These are phyloP conservation scores for Ophiosphaerella korrae DNA, from an alignment of 2,329 filamentous ascomycete genomes.

Conservation along the genomic window DNA sequence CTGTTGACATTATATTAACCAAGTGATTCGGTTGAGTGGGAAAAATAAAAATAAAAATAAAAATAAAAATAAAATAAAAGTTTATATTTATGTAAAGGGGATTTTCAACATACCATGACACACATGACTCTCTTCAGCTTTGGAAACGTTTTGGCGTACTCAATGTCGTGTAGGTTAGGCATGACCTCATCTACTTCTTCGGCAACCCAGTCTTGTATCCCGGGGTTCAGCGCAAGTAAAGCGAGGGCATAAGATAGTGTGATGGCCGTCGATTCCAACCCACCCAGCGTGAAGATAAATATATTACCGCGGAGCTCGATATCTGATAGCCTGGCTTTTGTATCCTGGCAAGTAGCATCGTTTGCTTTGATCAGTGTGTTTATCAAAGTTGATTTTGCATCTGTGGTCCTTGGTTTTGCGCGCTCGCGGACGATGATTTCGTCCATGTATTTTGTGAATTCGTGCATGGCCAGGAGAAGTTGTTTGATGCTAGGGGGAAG, in stretches of 20 bases:
- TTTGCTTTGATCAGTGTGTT: constrained; percentile 35
- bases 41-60: no score
- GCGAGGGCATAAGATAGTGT: constrained; percentile 57
- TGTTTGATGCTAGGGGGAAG: constrained; percentile 21
- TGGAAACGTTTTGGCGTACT: background rate
- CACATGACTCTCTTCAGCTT: background rate
- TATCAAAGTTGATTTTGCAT: constrained; percentile 27
- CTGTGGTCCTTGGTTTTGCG: background rate
- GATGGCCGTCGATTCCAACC: constrained; percentile 49
- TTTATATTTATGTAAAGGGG: background rate
- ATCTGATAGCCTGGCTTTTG: constrained; percentile 11
- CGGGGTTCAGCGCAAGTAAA: constrained; percentile 53
- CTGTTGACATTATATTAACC: no score
- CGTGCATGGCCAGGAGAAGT: constrained; percentile 16
- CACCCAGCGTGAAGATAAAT: constrained; percentile 38
- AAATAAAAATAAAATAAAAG: no score
- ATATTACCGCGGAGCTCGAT: constrained; percentile 37
- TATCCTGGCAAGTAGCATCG: constrained; percentile 6
- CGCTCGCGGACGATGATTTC: constrained; percentile 20
- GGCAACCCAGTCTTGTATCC: constrained; percentile 59
- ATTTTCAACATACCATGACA: background rate
- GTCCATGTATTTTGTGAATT: constrained; percentile 26
- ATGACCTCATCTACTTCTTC: constrained; percentile 46
- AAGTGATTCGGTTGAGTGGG: no score
- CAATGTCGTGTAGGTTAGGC: background rate